These are phyloP conservation scores for Ascodesmis nigricans DNA, from an alignment of 495 filamentous ascomycete species.

Conservation along the genomic window DNA sequence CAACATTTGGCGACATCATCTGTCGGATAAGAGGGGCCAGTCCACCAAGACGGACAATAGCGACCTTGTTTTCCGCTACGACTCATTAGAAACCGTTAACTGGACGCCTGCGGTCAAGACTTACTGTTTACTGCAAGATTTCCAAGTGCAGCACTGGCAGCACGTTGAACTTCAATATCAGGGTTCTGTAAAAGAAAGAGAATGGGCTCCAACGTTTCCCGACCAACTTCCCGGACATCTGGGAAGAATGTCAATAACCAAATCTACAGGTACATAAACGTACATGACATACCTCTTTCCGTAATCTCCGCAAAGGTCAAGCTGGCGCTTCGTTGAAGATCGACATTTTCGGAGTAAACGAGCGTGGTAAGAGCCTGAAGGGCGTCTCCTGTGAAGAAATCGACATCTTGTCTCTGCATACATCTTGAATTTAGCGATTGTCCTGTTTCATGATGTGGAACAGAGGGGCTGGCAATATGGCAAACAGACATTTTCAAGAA, in stretches of 20 bases:
- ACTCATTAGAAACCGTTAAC: slow-evolving; percentile 26
- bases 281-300: slow-evolving; percentile 53
- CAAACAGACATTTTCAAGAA: slow-evolving; percentile 70
- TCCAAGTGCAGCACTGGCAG: slow-evolving; percentile 84
- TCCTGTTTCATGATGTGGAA: slow-evolving; percentile 5
- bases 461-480: slow-evolving; percentile 2
- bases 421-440: slow-evolving; percentile 10
- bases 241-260: neutral
- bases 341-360: slow-evolving; percentile 96
- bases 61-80: slow-evolving; percentile 89
- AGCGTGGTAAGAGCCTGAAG: slow-evolving; percentile 82
- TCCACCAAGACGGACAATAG: slow-evolving; percentile 80
- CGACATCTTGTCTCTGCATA: slow-evolving; percentile 67
- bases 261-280: slow-evolving; percentile 6
- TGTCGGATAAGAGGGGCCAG: slow-evolving; percentile 82
- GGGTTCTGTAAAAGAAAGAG: slow-evolving; percentile 82
- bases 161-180: slow-evolving; percentile 92
- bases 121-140: slow-evolving; percentile 93
- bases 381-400: slow-evolving; percentile 97
- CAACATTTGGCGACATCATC: slow-evolving; percentile 97
- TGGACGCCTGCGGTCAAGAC: neutral
- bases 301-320: slow-evolving; percentile 98
- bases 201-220: slow-evolving; percentile 85
- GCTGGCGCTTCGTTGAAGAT: slow-evolving; percentile 89
- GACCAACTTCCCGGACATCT: slow-evolving; percentile 95